A percentile compares a stretch with the other conserved stretches of the same genome.
Evolutionary conservation across 192 early-diverging fungal species (phyloP).

Genomic region (Lunasporangiospora selenospora): DNA sequence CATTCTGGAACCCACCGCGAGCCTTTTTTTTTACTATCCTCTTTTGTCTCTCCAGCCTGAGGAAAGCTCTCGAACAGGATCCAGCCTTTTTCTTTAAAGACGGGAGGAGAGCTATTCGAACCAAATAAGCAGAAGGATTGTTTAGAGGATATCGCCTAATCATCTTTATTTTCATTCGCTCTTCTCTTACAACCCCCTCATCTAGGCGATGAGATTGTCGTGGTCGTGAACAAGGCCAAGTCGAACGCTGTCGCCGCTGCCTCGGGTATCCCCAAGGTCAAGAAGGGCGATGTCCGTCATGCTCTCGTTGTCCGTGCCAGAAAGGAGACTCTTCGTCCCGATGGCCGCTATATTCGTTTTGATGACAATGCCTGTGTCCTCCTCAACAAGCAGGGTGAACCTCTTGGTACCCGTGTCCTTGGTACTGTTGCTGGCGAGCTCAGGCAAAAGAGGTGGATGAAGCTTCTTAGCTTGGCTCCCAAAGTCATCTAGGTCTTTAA

Average conservation of each 20-base stretch:
- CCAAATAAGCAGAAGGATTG: too few relatives aligned
- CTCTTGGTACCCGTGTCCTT: conserved; percentile 91
- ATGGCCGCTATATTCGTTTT: conserved; percentile 92
- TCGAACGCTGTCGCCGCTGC: conserved; percentile 71
- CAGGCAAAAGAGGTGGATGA: conserved; percentile 95
- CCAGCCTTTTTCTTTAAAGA: too few relatives aligned
- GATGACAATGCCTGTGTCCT: conserved; percentile 98
- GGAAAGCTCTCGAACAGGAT: too few relatives aligned
- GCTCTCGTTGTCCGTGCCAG: conserved; percentile 91
- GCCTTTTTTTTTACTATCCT: too few relatives aligned
- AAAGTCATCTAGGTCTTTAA: conserved; percentile 73
- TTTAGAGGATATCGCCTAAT: too few relatives aligned
- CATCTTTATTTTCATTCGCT: too few relatives aligned
- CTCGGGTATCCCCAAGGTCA: conserved; percentile 70
- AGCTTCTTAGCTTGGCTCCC: conserved; percentile 93
- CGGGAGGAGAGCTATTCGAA: too few relatives aligned
- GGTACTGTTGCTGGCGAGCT: conserved; percentile 91
- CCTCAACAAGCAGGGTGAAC: conserved; percentile 93
- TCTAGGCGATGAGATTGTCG: conserved; percentile 92
- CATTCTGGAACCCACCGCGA: too few relatives aligned
- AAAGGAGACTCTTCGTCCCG: conserved; percentile 87
- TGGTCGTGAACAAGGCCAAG: conserved; percentile 93
- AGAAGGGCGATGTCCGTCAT: conserved; percentile 94
- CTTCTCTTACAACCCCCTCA: too few relatives aligned
- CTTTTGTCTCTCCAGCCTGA: too few relatives aligned